Evolutionary conservation across 192 early-diverging fungal genomes (phyloP).

Genomic region (Obelidium mucronatum): DNA sequence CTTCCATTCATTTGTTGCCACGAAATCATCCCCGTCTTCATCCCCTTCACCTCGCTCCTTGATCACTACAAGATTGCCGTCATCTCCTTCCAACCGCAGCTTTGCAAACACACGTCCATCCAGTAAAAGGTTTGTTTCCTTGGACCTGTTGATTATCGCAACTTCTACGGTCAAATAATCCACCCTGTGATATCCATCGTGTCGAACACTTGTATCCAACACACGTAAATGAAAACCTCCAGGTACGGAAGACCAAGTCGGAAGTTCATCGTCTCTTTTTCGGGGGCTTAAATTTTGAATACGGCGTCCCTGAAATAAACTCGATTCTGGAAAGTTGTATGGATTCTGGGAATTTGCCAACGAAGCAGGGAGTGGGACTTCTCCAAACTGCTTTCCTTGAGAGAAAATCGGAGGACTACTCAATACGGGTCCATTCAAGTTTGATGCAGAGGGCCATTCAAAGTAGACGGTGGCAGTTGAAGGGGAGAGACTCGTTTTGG

Average conservation of each 20-base stretch:
- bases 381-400: too few species aligned
- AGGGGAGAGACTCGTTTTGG: not conserved
- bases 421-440: constrained; percentile 19
- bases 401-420: too few species aligned
- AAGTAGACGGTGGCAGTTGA: constrained; percentile 3
- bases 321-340: constrained; percentile 11
- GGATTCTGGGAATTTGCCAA: not conserved
- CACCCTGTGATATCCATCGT: not conserved
- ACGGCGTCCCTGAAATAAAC: not conserved
- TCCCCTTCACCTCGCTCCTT: not conserved
- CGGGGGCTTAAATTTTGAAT: not conserved
- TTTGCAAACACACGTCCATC: constrained; percentile 3
- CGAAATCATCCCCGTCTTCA: not conserved
- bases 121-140: not conserved
- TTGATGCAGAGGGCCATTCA: constrained; percentile 10
- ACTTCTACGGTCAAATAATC: not conserved
- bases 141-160: constrained; percentile 11
- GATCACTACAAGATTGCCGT: too few species aligned
- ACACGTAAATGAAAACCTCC: not conserved
- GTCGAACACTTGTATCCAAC: not conserved
- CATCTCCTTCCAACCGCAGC: not conserved
- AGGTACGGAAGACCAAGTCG: not conserved
- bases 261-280: constrained; percentile 3
- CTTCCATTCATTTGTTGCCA: constrained; percentile 15
- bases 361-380: constrained; percentile 7